Percentiles rank a stretch among this genome's conserved stretches.
phyloP scores from a whole-genome alignment of 2,329 filamentous ascomycete species.

The Diplodia seriata region DNA sequence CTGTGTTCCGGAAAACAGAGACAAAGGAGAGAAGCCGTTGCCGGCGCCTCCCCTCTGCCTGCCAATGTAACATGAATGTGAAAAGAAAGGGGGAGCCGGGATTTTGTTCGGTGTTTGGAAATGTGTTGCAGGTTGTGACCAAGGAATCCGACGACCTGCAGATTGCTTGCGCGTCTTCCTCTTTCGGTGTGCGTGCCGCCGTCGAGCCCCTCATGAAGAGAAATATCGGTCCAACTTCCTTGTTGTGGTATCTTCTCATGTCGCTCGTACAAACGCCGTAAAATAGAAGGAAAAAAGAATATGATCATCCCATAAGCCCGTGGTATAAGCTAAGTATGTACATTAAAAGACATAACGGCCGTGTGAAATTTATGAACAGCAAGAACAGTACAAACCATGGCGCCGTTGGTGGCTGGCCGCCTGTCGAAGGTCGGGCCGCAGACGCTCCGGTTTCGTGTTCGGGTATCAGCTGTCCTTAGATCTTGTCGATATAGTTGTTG shows the following conservation, averaged over 20 bases:
- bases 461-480: slow-evolving; percentile 9
- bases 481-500: slow-evolving; percentile 21
- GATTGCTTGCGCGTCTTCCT: slow-evolving; percentile 20
- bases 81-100: slow-evolving; percentile 3
- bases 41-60: not conserved
- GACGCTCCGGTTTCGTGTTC: slow-evolving; percentile 12
- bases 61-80: not conserved
- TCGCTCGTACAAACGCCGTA: slow-evolving; percentile 29
- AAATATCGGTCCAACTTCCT: slow-evolving; percentile 15
- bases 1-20: slow-evolving; percentile 11
- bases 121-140: not conserved
- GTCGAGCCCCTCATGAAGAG: slow-evolving; percentile 17
- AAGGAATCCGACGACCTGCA: slow-evolving; percentile 1
- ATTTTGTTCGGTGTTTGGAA: not conserved
- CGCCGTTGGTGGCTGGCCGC: slow-evolving; percentile 10
- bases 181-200: slow-evolving; percentile 14
- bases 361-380: slow-evolving; percentile 11
- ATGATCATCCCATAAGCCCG: slow-evolving; percentile 20
- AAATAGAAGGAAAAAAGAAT: slow-evolving; percentile 3
- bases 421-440: slow-evolving; percentile 24
- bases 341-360: slow-evolving; percentile 30
- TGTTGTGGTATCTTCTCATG: slow-evolving; percentile 30
- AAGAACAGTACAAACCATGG: slow-evolving; percentile 15
- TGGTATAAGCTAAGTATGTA: slow-evolving; percentile 31
- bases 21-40: slow-evolving; percentile 5